Base-by-base conservation (phyloP, 495 filamentous ascomycete genomes). In the Trichocladium uniseriatum region DNA sequence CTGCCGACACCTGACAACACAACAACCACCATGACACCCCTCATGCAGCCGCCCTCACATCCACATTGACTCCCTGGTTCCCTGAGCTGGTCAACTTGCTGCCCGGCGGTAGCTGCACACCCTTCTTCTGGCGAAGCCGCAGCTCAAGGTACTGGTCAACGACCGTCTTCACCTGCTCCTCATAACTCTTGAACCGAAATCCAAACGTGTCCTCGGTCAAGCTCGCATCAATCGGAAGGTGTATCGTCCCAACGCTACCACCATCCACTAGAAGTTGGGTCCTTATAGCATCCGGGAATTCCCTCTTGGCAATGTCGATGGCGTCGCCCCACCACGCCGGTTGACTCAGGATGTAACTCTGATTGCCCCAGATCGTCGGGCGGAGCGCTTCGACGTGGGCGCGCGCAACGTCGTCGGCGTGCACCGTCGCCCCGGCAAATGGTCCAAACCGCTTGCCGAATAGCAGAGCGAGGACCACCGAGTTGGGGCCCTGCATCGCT, bases 181-280 rank as follows among this genome's bases (percentile, higher is more conserved):
- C 67, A 55, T 72, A 76, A 19, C 56, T 53, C 15, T 51, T 45
- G 49, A 73, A 72, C 39, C 65, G 56, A 60, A 74, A 69, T 5
- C 73, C 73, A 58, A 80, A 73, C 3, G 59, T 61, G 27, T 63
- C 59, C 49, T 75, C 69, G 10, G 72, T 73, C 5, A 62, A 34
- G 38, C 57, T 63, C 16, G 65, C 55, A 57, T 76, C 69, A 19
- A 78, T 48, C 2, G 60, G 64, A 27, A 74, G 63, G 5, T 56
- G 53, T 7, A 63, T 65, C 1, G 69, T 66, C 28, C 38, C 29
- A 44, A 67, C 56, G 10, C 51, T 61, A 5, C 72, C 75, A 44
- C 57, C 63, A 35, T 62, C 46, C 6, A 67, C 63, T 39, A 78
- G 56, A 6, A 63, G 34, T 5, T 64, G 61, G 13, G 52, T 64